Base-by-base conservation (phyloP, 768 basidiomycete genomes). In the Leucocoprinus leucothites region DNA sequence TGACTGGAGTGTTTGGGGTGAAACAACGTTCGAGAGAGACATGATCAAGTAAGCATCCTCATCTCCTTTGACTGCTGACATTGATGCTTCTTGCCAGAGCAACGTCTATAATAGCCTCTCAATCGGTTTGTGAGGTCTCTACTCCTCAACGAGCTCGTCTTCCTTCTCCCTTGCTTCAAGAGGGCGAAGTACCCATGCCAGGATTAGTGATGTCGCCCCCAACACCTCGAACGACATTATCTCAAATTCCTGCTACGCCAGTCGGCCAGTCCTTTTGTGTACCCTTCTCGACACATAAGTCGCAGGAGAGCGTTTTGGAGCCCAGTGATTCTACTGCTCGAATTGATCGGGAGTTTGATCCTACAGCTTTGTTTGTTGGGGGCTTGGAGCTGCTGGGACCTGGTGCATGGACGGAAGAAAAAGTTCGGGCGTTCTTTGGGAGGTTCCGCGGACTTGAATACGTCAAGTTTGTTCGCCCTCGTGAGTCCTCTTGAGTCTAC, bases 321-420 rank as follows among this genome's bases (percentile, higher is more conserved):
- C 62, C 58, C 45, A 60, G 64, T 28, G 57, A 58, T 9, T 57
- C 13, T 11, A 3, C 42, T 13, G 9, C 45, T 28, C 41, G 56
- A 24, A 64, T 65, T n/a, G 70, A 74, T 28, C 70, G 71, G 53
- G 74, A 78, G 21, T 65, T 85, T 13, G 87, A 91, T 64, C 85
- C 84, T 0, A 82, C 77, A 2, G 84, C 87, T 1, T 73, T 92
- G 25, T 91, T 91, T 64, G 86, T 91, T 25, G 89, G 90, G 6
- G 88, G 88, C 3, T 74, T 92, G 42, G 84, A 87, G 61, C 78
- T 82, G 63, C 76, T 74, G 61, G 85, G 84, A 4, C 75, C 82
- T 2, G 73, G 74, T 24, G 80, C 81, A 6, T 91, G 89, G 90
- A 79, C 84, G 43, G 88, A 91, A 63, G 74, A 73, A 8, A 85